Evolutionary conservation across 2,329 filamentous ascomycete genomes (phyloP).

Genomic region (Scedosporium apiospermum): DNA sequence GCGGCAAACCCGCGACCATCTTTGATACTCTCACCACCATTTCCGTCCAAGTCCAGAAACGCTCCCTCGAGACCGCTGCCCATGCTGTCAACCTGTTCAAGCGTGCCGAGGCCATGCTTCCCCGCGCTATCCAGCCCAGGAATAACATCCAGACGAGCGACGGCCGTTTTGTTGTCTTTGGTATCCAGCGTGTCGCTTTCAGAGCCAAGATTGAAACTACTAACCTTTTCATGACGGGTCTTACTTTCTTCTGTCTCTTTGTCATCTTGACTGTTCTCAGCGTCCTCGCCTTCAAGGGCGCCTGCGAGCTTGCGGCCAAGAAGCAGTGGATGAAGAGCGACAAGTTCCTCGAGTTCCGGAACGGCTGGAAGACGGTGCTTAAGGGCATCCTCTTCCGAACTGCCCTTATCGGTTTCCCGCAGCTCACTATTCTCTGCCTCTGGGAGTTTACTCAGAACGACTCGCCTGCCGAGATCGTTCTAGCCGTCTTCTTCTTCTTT

Average conservation of each 20-base stretch:
- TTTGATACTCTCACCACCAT: constrained; percentile 64
- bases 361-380: constrained; percentile 84
- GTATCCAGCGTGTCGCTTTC: constrained; percentile 86
- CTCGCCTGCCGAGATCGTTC: constrained; percentile 74
- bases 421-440: constrained; percentile 80
- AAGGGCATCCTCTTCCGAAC: constrained; percentile 91
- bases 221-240: constrained; percentile 87
- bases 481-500: constrained; percentile 83
- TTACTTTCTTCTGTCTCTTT: constrained; percentile 82
- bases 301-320: constrained; percentile 68
- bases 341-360: constrained; percentile 87
- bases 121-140: constrained; percentile 41
- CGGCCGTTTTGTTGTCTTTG: constrained; percentile 57
- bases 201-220: constrained; percentile 74
- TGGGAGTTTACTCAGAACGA: constrained; percentile 88
- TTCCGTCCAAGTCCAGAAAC: constrained; percentile 76
- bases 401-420: constrained; percentile 82
- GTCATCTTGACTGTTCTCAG: constrained; percentile 63
- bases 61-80: constrained; percentile 30
- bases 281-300: constrained; percentile 70
- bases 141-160: constrained; percentile 42
- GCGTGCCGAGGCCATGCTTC: constrained; percentile 44
- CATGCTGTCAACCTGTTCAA: constrained; percentile 36
- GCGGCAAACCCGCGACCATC: constrained; percentile 71
- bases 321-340: constrained; percentile 71